Conservation (phyloP, 345 rosid genomes). For the Triadica sebifera region DNA sequence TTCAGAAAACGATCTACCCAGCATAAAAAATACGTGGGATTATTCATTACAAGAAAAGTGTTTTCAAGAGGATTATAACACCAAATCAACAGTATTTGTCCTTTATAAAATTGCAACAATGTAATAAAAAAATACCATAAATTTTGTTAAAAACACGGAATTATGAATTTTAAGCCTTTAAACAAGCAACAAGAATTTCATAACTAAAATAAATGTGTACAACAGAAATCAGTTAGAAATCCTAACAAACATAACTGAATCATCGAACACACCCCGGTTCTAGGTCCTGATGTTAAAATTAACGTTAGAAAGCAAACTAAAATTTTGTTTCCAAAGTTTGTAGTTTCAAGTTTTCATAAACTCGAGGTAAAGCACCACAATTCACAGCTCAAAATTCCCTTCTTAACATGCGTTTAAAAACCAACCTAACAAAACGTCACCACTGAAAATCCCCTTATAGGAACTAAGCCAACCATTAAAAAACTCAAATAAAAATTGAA, state of each 20-base stretch:
- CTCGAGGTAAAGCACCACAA: background rate
- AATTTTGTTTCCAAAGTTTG: background rate
- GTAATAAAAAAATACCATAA: background rate
- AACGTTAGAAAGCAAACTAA: background rate
- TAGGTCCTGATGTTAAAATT: background rate
- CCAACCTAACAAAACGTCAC: background rate
- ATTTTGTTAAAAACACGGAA: constrained; percentile 7
- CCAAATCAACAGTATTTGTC: background rate
- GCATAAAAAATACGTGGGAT: background rate
- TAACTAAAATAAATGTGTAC: background rate
- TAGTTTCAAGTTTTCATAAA: background rate
- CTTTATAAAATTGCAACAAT: background rate
- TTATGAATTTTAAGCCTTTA: constrained; percentile 12
- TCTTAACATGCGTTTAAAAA: constrained; percentile 19
- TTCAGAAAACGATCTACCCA: constrained; percentile 9
- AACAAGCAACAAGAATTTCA: constrained; percentile 9
- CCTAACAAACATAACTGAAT: constrained; percentile 35
- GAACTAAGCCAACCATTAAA: background rate
- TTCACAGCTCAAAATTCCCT: constrained; percentile 20
- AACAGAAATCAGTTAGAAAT: constrained; percentile 37
- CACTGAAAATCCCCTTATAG: background rate
- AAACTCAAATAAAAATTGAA: background rate
- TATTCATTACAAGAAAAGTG: background rate
- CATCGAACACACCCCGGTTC: constrained; percentile 11
- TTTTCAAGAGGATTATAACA: background rate